Base-by-base conservation (phyloP, 2,329 filamentous ascomycete genomes). In the Claviceps cyperi region DNA sequence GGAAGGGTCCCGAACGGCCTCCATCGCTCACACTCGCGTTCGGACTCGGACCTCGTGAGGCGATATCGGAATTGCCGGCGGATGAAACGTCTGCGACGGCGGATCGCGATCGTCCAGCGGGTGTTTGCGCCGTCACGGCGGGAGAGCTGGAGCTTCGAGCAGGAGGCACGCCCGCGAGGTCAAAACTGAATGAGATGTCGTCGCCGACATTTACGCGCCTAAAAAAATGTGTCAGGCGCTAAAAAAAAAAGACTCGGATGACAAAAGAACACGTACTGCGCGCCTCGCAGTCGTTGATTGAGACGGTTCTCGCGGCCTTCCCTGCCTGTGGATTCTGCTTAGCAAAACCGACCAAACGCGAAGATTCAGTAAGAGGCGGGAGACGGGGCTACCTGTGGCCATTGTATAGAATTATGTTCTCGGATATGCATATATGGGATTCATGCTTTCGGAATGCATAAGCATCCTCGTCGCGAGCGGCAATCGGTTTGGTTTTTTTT, bases 221-320 rank as follows among this genome's bases (percentile, higher is more conserved):
- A 32, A 3, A 19, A 11, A 5, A 15, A 15, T 43, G 24, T 44
- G 56, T 56, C 47, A 53, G 13, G 36, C 46, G 51, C 43, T 52
- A 47, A 44, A n/a, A 1, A 15, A 19, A 3, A 37, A 2, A 11
- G 4, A n/a, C n/a, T 2, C 7, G 14, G 21, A 3, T 4, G 17
- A 28, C 5, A 6, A 19, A 41, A n/a, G 14, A 2, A 28, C 13
- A 62, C 75, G 56, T 70, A 81, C 78, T 78, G 76, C 41, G 79
- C 78, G 53, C 80, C 80, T 54, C 80, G 78, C 61, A 83, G 75
- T 60, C 80, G 78, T 66, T 80, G 73, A 54, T 78, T 77, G 67
- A 82, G 73, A 59, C 78, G 77, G 61, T 80, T 77, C 57, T 78
- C 75, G 56, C 79, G 77, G 59, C 71, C 74, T 77, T 66, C 62